Evolutionary conservation across 140 eudicot species (phyloP).

Genomic region (Stevia rebaudiana): DNA sequence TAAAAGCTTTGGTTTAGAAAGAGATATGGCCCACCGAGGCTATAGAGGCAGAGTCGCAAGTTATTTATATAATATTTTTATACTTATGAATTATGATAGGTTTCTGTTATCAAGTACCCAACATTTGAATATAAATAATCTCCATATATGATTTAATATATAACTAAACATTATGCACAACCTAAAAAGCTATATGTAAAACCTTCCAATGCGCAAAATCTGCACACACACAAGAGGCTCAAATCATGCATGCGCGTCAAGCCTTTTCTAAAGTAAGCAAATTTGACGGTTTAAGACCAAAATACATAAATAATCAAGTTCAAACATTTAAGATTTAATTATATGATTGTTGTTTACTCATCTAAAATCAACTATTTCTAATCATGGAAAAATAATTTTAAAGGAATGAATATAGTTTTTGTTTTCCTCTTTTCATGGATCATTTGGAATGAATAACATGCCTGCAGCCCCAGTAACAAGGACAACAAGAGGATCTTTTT

Average conservation of each 20-base stretch:
- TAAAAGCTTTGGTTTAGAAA: not conserved
- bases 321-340: not conserved
- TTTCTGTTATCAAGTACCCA: too few species aligned
- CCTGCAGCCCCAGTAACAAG: constrained; percentile 94
- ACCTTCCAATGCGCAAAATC: too few species aligned
- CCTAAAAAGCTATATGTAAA: too few species aligned
- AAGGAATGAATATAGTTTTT: not conserved
- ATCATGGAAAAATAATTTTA: not conserved
- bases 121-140: too few species aligned
- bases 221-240: too few species aligned
- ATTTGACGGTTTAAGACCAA: not conserved
- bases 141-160: too few species aligned
- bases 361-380: not conserved
- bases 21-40: too few species aligned
- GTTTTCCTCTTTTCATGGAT: not conserved
- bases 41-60: too few species aligned
- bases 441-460: constrained; percentile 31
- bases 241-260: too few species aligned
- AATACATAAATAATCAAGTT: not conserved
- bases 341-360: not conserved
- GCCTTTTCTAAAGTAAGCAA: not conserved
- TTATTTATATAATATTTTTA: too few species aligned
- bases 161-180: too few species aligned
- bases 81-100: too few species aligned
- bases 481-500: constrained; percentile 62